phyloP scores from a whole-genome alignment of 768 basidiomycete genomes.

The Trametopsis cervina region DNA sequence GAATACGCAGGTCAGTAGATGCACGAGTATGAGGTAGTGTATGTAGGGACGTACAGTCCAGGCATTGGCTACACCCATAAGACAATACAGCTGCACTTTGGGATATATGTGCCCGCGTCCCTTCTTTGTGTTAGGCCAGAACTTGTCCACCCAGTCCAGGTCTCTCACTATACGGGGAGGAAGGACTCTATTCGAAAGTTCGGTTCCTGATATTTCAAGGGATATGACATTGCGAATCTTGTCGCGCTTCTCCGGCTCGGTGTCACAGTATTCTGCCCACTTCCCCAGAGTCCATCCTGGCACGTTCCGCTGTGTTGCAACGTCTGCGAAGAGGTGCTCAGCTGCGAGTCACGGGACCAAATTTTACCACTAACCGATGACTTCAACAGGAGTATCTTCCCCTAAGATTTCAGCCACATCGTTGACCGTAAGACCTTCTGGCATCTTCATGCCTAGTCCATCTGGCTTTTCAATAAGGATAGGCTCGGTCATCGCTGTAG shows the following conservation, averaged over 20 bases:
- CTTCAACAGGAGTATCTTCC: conserved; percentile 73
- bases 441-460: conserved; percentile 90
- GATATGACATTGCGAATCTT: conserved; percentile 95
- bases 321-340: conserved; percentile 43
- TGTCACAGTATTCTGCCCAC: conserved; percentile 85
- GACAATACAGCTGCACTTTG: conserved; percentile 92
- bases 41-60: conserved; percentile 70
- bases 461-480: conserved; percentile 73
- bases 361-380: conserved; percentile 63
- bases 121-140: conserved; percentile 80
- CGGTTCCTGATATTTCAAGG: conserved; percentile 84
- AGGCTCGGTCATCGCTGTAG: conserved; percentile 73
- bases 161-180: conserved; percentile 84
- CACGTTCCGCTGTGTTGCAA: conserved; percentile 78
- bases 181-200: conserved; percentile 67
- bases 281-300: conserved; percentile 85
- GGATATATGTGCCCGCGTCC: conserved; percentile 69
- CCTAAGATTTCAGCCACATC: conserved; percentile 81
- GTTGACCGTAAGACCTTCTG: conserved; percentile 64
- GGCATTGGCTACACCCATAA: conserved; percentile 90
- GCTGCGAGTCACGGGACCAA: conserved; percentile 8
- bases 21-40: no score
- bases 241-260: conserved; percentile 61
- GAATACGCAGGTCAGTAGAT: no score
- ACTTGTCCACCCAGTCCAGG: conserved; percentile 95